Percentiles rank a stretch among this genome's conserved stretches.
Evolutionary conservation across 768 basidiomycete genomes (phyloP).

Genomic region (Tubosaeta brunneosetosa): DNA sequence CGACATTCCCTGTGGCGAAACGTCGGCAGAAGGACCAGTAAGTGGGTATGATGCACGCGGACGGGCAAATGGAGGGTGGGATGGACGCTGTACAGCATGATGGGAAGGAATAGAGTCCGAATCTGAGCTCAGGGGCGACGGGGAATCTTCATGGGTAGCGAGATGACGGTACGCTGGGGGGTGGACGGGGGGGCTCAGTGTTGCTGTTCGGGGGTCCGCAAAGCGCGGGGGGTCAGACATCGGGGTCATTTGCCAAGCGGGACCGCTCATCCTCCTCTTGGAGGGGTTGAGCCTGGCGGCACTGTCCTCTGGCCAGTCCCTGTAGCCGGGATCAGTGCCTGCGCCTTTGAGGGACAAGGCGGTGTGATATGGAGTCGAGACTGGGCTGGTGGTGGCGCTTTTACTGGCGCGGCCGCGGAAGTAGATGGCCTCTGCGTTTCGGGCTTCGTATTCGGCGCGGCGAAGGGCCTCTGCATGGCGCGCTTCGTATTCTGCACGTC

Average conservation of each 20-base stretch:
- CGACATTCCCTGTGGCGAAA: conserved; percentile 23
- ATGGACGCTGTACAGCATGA: conserved; percentile 24
- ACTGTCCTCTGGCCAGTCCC: conserved; percentile 24
- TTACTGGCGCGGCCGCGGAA: conserved; percentile 43
- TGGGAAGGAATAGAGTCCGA: conserved; percentile 41
- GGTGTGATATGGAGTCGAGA: conserved; percentile 40
- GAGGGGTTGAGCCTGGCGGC: conserved; percentile 22
- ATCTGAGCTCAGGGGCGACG: conserved; percentile 68
- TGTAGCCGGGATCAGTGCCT: conserved; percentile 36
- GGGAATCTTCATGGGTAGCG: conserved; percentile 53
- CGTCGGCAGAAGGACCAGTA: conserved; percentile 25
- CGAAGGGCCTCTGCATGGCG: conserved; percentile 65
- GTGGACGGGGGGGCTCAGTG: conserved; percentile 34
- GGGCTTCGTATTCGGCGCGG: conserved; percentile 57
- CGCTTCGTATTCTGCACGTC: conserved; percentile 84
- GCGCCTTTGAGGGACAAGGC: conserved; percentile 16
- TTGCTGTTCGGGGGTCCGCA: conserved; percentile 16
- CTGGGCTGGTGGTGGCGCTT: conserved; percentile 66
- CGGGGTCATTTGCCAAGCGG: conserved; percentile 51
- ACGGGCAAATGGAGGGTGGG: conserved; percentile 25
- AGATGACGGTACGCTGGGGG: conserved; percentile 31
- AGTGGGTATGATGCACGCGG: conserved; percentile 25
- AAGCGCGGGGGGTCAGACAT: conserved; percentile 6
- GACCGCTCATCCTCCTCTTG: conserved; percentile 51
- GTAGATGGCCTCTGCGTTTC: conserved; percentile 44